Evolutionary conservation across 164 flowering plant species (phyloP).

Genomic region (grape (Vitis vinifera)): ASM3070453v1 NC_081820.1:27286001-27286500

Average conservation of each 20-base stretch:
- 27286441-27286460: not conserved
- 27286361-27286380: constrained; percentile 40
- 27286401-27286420: constrained; percentile 46
- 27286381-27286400: constrained; percentile 54
- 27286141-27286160: constrained; percentile 39
- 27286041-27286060: too few relatives aligned
- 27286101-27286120: constrained; percentile 48
- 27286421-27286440: constrained; percentile 53
- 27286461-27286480: too few relatives aligned
- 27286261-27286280: constrained; percentile 30
- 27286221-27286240: constrained; percentile 38
- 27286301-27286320: not conserved
- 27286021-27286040: too few relatives aligned
- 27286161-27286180: constrained; percentile 37
- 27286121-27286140: constrained; percentile 50
- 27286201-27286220: constrained; percentile 19
- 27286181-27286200: constrained; percentile 35
- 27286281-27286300: not conserved
- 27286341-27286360: constrained; percentile 42
- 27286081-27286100: not conserved
- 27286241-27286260: constrained; percentile 51
- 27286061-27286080: not conserved
- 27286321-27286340: constrained; percentile 18
- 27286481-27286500: too few relatives aligned
- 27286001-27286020: too few relatives aligned